Evolutionary conservation across 139 green algal species (phyloP), one percentile per base, ranked within the genome.

Genomic region (Auxenochlorella protothecoides): DNA sequence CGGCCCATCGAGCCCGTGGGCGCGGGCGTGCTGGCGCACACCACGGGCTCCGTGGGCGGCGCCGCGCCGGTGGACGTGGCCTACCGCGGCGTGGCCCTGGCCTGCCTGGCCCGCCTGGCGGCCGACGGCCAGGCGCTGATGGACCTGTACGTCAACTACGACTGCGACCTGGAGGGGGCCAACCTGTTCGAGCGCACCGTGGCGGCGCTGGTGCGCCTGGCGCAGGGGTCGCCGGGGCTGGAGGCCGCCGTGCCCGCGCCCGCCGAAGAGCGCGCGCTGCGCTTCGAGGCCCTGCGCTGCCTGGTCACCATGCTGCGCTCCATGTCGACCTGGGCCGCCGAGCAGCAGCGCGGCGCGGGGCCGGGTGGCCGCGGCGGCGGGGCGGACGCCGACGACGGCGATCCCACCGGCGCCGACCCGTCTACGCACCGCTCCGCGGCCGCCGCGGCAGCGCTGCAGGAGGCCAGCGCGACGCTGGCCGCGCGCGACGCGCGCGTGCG

Each of bases 81-180:
- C 16, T 77, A 84, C 54, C 78, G 81, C 66, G 76, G 72, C 55
- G 83, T 89, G 57, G 86, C 85, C 27, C 82, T 93, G 68, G 81
- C 79, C 56, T 94, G 92, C 78, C 74, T 96, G 55, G 62, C 89
- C 53, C 72, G 77, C 12, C 68, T 88, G 15, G 95, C 87, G 76
- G 70, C 78, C 12, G 90, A 97, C 68, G 91, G 93, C 14, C 76
- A 82, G 63, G 16, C 82, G 16, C 78, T 92, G 75, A 88, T 95
- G 59, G 91, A 96, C 69, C 68, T 96, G 11, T 97, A 95, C 80
- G 87, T 97, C 14, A 97, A 97, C 80, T 97, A 92, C 75, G 92
- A 97, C 80, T 97, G 92, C 69, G 89, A 97, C 70, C 76, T 96
- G 74, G 76, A 87, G 59, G 85, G 82, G 6, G 78, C 81, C 59